phyloP scores from a whole-genome alignment of 257 asterid species.

The Ballota nigra region DNA sequence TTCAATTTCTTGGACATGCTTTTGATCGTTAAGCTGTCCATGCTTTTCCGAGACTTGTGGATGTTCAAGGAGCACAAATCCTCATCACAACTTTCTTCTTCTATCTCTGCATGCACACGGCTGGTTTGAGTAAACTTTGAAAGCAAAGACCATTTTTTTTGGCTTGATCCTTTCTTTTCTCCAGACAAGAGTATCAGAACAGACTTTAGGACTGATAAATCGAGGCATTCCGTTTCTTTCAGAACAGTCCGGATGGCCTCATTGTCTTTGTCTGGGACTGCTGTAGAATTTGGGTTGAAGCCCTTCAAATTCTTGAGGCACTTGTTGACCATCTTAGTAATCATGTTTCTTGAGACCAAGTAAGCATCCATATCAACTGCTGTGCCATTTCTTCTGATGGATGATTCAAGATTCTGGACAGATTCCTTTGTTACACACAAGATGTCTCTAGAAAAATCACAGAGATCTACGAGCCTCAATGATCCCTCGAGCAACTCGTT shows the following conservation, averaged over 20 bases:
- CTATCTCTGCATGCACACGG: not conserved
- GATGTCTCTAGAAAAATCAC: conserved; percentile 25
- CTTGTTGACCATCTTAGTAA: conserved; percentile 20
- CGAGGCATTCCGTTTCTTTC: conserved; percentile 24
- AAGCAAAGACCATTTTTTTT: conserved; percentile 31
- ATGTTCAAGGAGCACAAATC: conserved; percentile 11
- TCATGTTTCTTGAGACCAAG: conserved; percentile 27
- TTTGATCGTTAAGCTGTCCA: not conserved
- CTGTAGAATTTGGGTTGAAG: conserved; percentile 1
- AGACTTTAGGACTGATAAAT: not conserved
- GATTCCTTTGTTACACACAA: conserved; percentile 31
- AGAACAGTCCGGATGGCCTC: conserved; percentile 1
- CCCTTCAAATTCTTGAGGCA: conserved; percentile 21
- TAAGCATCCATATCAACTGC: conserved; percentile 20
- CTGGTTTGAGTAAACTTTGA: conserved; percentile 28
- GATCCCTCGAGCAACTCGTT: conserved; percentile 43
- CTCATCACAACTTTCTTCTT: not conserved
- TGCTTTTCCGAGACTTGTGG: not conserved
- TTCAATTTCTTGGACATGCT: conserved; percentile 4
- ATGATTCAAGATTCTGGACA: conserved; percentile 37
- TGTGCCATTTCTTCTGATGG: conserved; percentile 29
- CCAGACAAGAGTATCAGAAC: conserved; percentile 26
- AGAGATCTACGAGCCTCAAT: conserved; percentile 34
- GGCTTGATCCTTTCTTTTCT: conserved; percentile 22
- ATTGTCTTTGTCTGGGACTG: not conserved